phyloP scores from a whole-genome alignment of 345 rosid genomes.

The Ceriops decandra region DNA sequence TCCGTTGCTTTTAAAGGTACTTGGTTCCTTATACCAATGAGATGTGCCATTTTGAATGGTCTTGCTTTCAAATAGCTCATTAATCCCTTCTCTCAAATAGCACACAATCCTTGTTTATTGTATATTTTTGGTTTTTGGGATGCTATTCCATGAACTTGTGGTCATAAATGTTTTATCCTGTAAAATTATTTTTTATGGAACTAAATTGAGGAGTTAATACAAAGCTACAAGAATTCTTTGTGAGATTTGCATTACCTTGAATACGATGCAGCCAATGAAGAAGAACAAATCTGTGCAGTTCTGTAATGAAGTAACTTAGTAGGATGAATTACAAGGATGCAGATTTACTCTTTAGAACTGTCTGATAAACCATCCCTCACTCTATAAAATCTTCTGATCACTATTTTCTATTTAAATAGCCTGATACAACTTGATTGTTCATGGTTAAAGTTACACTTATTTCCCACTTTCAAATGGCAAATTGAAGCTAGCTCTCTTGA shows the following conservation, averaged over 20 bases:
- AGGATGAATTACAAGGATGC: too few relatives aligned
- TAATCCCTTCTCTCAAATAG: neutral
- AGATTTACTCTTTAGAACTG: too few relatives aligned
- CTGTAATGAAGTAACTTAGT: too few relatives aligned
- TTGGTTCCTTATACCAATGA: constrained; percentile 18
- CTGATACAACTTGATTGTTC: too few relatives aligned
- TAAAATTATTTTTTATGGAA: neutral
- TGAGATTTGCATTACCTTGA: neutral
- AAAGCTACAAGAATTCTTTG: neutral
- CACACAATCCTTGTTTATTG: neutral
- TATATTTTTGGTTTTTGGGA: neutral
- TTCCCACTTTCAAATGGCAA: neutral
- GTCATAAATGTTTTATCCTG: neutral
- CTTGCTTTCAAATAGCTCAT: neutral
- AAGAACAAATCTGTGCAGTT: neutral
- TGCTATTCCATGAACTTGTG: neutral
- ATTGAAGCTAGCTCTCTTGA: neutral
- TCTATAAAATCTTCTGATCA: too few relatives aligned
- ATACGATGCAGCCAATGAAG: neutral
- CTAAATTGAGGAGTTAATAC: neutral
- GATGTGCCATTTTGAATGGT: constrained; percentile 9
- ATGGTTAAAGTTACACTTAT: neutral
- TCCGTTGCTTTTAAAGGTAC: constrained; percentile 59
- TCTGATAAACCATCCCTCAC: too few relatives aligned
- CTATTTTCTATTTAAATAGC: too few relatives aligned